Conservation (phyloP, 208 protist genomes). For the Acanthamoeba quina region DNA sequence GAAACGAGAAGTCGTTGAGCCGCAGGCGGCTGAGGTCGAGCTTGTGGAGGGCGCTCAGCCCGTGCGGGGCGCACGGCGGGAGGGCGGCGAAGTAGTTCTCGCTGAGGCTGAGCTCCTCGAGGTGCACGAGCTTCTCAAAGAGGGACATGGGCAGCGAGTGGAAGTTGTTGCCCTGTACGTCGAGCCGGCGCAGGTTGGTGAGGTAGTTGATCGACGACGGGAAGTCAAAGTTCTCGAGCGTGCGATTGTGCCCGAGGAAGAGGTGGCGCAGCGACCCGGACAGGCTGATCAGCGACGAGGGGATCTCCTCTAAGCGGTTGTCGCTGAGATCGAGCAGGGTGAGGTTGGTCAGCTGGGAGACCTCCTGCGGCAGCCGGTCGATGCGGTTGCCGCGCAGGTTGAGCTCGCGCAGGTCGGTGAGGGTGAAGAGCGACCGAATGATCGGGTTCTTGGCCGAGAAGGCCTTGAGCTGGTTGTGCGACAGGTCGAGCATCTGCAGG, state of each 20-base stretch:
- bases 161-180: conserved; percentile 22
- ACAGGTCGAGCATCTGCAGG: conserved; percentile 6
- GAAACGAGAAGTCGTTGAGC: not conserved
- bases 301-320: conserved; percentile 7
- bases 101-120: conserved; percentile 44
- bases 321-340: conserved; percentile 35
- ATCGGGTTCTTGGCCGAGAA: not conserved
- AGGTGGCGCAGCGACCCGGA: not conserved
- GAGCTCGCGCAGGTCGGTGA: conserved; percentile 26
- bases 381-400: conserved; percentile 21
- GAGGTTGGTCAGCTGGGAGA: conserved; percentile 36
- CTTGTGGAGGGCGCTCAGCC: not conserved
- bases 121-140: conserved; percentile 18
- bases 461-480: not conserved
- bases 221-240: conserved; percentile 36
- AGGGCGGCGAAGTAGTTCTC: not conserved
- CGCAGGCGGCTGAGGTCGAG: conserved; percentile 40
- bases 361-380: not conserved
- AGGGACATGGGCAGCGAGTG: conserved; percentile 11
- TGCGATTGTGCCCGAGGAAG: conserved; percentile 15
- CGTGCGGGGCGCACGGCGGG: not conserved
- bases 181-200: conserved; percentile 20
- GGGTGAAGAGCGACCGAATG: not conserved
- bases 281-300: not conserved
- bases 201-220: conserved; percentile 29